Conservation (phyloP, 495 filamentous ascomycete species). For the Lentithecium fluviatile region DNA sequence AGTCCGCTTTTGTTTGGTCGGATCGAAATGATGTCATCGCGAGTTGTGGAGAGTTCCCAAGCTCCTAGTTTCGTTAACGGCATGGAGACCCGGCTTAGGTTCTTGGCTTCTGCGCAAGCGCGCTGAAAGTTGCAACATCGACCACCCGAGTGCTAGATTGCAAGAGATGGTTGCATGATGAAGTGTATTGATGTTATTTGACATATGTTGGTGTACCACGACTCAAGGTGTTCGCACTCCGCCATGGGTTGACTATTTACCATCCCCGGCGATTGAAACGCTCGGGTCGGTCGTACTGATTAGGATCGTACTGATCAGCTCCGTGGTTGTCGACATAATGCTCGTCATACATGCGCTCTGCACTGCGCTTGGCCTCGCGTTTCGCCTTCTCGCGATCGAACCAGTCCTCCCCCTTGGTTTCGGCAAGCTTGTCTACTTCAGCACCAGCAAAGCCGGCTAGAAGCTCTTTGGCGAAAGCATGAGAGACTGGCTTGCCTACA, state of each 20-base stretch:
- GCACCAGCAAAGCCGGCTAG: constrained; percentile 68
- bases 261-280: constrained; percentile 36
- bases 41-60: too few relatives aligned
- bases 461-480: constrained; percentile 75
- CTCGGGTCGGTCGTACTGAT: constrained; percentile 43
- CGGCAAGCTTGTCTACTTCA: constrained; percentile 75
- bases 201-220: too few relatives aligned
- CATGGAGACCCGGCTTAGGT: too few relatives aligned
- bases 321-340: constrained; percentile 54
- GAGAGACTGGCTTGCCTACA: constrained; percentile 66
- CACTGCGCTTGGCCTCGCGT: constrained; percentile 64
- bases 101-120: too few relatives aligned
- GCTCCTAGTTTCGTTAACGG: too few relatives aligned
- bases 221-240: too few relatives aligned
- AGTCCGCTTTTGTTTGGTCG: too few relatives aligned
- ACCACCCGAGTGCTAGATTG: too few relatives aligned
- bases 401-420: constrained; percentile 74
- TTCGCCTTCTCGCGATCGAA: constrained; percentile 66
- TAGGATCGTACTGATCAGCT: constrained; percentile 49
- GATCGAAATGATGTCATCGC: too few relatives aligned
- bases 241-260: neutral
- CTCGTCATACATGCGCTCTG: constrained; percentile 51
- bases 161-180: too few relatives aligned
- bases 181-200: too few relatives aligned
- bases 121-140: too few relatives aligned